phyloP scores from a whole-genome alignment of 768 basidiomycete genomes.

The Lactarius indigo region DNA sequence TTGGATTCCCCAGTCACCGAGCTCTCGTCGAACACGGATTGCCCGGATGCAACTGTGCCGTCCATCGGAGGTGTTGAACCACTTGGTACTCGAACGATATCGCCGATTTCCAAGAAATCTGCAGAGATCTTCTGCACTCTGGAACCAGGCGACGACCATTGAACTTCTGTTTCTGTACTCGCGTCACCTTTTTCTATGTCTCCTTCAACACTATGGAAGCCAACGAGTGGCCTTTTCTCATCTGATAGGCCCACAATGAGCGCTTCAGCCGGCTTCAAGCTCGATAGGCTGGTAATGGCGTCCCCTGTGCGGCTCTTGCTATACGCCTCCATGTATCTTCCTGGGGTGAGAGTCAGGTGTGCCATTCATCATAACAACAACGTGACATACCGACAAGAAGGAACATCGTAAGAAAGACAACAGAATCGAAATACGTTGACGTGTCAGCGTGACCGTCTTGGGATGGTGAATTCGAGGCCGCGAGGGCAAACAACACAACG shows the following conservation, averaged over 20 bases:
- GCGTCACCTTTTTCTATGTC: slow-evolving; percentile 41
- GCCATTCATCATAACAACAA: background rate
- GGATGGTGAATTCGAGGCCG: slow-evolving; percentile 42
- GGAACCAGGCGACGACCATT: slow-evolving; percentile 13
- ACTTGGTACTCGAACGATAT: slow-evolving; percentile 65
- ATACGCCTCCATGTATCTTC: slow-evolving; percentile 61
- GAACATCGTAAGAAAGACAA: slow-evolving; percentile 79
- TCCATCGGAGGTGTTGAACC: slow-evolving; percentile 79
- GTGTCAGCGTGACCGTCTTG: slow-evolving; percentile 43
- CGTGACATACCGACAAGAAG: slow-evolving; percentile 55
- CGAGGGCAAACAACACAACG: slow-evolving; percentile 60
- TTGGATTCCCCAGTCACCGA: slow-evolving; percentile 79
- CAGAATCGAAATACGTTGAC: slow-evolving; percentile 78
- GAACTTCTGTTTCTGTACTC: slow-evolving; percentile 22
- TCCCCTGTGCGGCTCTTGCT: slow-evolving; percentile 69
- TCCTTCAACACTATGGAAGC: background rate
- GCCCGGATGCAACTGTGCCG: slow-evolving; percentile 53
- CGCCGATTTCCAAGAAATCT: slow-evolving; percentile 74
- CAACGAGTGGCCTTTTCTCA: background rate
- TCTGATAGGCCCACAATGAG: slow-evolving; percentile 39
- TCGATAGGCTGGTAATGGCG: slow-evolving; percentile 64
- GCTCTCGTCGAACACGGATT: slow-evolving; percentile 70
- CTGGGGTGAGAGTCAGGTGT: slow-evolving; percentile 33
- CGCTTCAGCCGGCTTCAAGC: slow-evolving; percentile 61
- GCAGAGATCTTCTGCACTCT: slow-evolving; percentile 43